A percentile compares a stretch with the other conserved stretches of the same genome.
These are phyloP conservation scores for Colletotrichum eleusines DNA, from an alignment of 2,329 filamentous ascomycete species.

Conservation along the genomic window DNA sequence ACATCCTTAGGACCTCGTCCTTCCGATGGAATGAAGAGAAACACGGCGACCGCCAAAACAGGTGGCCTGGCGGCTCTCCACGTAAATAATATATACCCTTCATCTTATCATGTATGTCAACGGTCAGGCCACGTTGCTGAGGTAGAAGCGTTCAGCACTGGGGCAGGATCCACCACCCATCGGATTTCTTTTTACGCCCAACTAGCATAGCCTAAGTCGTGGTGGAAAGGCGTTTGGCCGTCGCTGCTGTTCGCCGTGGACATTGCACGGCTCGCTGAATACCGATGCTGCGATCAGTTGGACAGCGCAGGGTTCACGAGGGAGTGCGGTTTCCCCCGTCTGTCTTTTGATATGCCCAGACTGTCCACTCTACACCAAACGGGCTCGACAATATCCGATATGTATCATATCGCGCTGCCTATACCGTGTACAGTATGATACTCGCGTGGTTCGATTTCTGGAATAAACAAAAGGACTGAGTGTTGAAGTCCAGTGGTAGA, in stretches of 20 bases:
- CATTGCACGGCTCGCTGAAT: not conserved
- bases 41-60: no score
- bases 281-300: not conserved
- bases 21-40: no score
- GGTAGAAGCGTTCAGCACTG: not conserved
- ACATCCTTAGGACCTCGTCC: not conserved
- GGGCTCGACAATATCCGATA: not conserved
- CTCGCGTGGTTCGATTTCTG: no score
- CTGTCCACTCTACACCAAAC: not conserved
- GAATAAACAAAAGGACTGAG: not conserved
- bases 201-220: not conserved
- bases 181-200: not conserved
- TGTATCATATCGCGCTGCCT: not conserved
- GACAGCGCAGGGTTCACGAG: no score
- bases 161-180: not conserved
- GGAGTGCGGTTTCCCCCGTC: not conserved
- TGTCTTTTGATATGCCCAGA: not conserved
- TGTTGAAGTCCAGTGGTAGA: no score
- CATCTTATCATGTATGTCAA: not conserved
- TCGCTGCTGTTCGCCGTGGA: not conserved
- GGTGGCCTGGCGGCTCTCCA: not conserved
- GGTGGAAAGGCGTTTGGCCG: not conserved
- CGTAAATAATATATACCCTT: conserved; percentile 29
- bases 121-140: not conserved
- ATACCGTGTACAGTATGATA: no score